Percentiles rank a stretch among this genome's conserved stretches.
These are phyloP conservation scores for Septoria linicola DNA, from an alignment of 2,329 filamentous ascomycete species.

Conservation along the genomic window DNA sequence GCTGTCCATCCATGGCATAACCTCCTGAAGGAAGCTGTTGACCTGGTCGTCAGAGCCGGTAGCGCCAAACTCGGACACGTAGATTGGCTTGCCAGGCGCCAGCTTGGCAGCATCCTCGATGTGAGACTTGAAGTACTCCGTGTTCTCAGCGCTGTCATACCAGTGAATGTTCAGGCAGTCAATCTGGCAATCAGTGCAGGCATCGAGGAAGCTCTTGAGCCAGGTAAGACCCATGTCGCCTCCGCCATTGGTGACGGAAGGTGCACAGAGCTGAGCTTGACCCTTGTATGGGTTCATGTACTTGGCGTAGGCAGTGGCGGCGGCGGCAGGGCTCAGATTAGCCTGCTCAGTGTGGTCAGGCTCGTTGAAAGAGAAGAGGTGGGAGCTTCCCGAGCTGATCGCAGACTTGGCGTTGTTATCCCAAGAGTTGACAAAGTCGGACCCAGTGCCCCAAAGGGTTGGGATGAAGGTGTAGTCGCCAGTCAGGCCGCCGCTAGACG, in stretches of 20 bases:
- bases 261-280: constrained; percentile 57
- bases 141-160: constrained; percentile 55
- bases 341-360: constrained; percentile 62
- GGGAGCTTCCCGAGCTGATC: constrained; percentile 55
- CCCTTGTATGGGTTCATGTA: constrained; percentile 58
- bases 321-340: constrained; percentile 54
- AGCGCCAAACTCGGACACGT: constrained; percentile 65
- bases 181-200: constrained; percentile 47
- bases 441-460: constrained; percentile 55
- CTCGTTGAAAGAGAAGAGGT: constrained; percentile 70
- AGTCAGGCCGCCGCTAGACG: constrained; percentile 45
- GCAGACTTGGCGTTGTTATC: constrained; percentile 50
- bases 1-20: constrained; percentile 49
- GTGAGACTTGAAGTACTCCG: constrained; percentile 56
- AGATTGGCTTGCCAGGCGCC: constrained; percentile 48
- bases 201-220: constrained; percentile 54
- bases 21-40: constrained; percentile 50
- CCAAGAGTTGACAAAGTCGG: constrained; percentile 54
- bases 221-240: constrained; percentile 53
- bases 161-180: constrained; percentile 65
- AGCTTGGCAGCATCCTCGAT: constrained; percentile 45
- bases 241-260: constrained; percentile 62
- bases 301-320: constrained; percentile 55
- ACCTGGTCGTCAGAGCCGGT: constrained; percentile 46
- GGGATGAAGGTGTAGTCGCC: constrained; percentile 60